Conservation (phyloP, 78 protist species). For the Mantamonas sphyraenae region DNA sequence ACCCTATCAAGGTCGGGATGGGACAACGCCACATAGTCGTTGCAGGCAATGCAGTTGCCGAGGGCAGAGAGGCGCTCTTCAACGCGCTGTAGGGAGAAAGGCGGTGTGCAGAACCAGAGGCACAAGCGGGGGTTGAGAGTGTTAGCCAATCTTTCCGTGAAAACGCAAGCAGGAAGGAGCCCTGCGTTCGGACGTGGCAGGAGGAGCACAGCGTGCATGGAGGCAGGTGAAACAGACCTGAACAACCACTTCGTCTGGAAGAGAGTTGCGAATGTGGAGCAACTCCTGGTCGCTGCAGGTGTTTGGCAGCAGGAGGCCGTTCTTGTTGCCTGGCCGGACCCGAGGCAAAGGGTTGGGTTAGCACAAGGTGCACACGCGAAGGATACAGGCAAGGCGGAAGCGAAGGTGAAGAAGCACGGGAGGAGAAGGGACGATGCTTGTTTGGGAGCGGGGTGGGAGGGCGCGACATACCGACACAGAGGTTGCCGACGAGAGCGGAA, state of each 20-base stretch:
- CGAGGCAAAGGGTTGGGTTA: background rate
- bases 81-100: constrained; percentile 73
- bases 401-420: background rate
- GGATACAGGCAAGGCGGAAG: background rate
- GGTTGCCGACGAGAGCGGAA: too few relatives aligned
- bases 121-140: too few relatives aligned
- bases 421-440: background rate
- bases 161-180: too few relatives aligned
- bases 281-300: constrained; percentile 96
- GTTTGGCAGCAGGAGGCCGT: constrained; percentile 94
- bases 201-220: too few relatives aligned
- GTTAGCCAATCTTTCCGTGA: too few relatives aligned
- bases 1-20: constrained; percentile 92
- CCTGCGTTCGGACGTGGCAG: too few relatives aligned
- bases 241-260: constrained; percentile 90
- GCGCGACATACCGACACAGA: too few relatives aligned
- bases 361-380: background rate
- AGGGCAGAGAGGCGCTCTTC: constrained; percentile 96
- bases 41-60: constrained; percentile 90
- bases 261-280: constrained; percentile 89
- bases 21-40: constrained; percentile 96
- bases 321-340: constrained; percentile 74
- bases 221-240: too few relatives aligned
- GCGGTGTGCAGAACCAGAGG: too few relatives aligned
- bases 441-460: too few relatives aligned